phyloP scores from a whole-genome alignment of 1,284 basidiomycete genomes.

The Cryptococcus hybrid region DNA sequence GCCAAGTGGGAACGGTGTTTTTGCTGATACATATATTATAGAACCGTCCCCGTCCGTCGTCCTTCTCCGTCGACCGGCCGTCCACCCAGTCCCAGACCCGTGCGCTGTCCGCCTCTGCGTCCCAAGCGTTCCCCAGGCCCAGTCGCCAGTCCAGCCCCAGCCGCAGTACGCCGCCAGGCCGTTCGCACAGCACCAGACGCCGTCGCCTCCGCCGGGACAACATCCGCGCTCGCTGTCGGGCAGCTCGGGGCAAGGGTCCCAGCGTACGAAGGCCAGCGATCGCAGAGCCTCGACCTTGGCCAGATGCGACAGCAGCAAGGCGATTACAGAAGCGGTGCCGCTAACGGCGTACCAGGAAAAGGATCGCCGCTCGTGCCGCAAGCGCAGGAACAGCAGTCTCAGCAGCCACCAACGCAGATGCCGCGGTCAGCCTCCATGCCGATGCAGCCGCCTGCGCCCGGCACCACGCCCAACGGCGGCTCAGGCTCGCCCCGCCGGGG shows the following conservation, averaged over 20 bases:
- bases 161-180: neutral
- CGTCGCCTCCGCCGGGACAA: neutral
- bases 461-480: conserved; percentile 3
- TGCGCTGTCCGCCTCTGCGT: neutral
- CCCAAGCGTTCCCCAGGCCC: neutral
- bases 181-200: neutral
- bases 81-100: conserved; percentile 1
- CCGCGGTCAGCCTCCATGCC: conserved; percentile 26
- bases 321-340: neutral
- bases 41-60: neutral
- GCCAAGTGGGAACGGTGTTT: neutral
- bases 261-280: conserved; percentile 16
- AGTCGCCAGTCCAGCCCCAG: neutral
- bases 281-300: conserved; percentile 40
- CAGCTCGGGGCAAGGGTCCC: neutral
- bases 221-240: neutral
- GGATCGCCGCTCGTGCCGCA: conserved; percentile 16
- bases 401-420: conserved; percentile 5
- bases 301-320: neutral
- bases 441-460: conserved; percentile 6
- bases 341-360: neutral
- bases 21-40: neutral
- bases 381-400: conserved; percentile 4
- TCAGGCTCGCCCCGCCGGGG: neutral
- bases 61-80: neutral